These are phyloP conservation scores for Alisma plantagoaquatica DNA, from an alignment of 106 monocot genomes.

Conservation along the genomic window DNA sequence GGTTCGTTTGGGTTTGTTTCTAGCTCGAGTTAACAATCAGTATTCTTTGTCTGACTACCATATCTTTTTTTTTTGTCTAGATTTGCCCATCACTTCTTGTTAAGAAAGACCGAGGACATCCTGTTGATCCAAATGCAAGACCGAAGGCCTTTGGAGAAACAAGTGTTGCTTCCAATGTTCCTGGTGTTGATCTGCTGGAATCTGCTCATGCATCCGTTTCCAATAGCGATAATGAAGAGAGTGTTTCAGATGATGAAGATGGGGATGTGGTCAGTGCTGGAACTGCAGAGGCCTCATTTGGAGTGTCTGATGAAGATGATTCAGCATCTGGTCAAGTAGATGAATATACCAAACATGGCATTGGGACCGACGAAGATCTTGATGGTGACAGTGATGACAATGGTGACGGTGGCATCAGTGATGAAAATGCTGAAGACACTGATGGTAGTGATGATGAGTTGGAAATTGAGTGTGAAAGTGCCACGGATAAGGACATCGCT, in stretches of 20 bases:
- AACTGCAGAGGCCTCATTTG: constrained; percentile 4
- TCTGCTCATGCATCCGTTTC: constrained; percentile 21
- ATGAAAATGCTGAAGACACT: background rate
- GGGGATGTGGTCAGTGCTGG: constrained; percentile 15
- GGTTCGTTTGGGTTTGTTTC: constrained; percentile 48
- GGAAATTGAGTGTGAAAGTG: background rate
- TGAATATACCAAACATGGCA: constrained; percentile 14
- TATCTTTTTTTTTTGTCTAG: constrained; percentile 28
- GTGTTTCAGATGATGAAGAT: constrained; percentile 24
- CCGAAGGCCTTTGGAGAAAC: constrained; percentile 96
- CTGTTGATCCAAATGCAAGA: constrained; percentile 72
- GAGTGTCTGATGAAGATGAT: constrained; percentile 5
- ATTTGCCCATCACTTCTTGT: constrained; percentile 85
- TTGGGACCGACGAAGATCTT: constrained; percentile 1
- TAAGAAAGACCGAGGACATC: constrained; percentile 91
- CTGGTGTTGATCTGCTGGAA: constrained; percentile 70
- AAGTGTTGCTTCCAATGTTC: constrained; percentile 50
- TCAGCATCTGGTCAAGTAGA: constrained; percentile 3
- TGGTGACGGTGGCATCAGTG: background rate
- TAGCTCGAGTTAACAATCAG: too few relatives aligned
- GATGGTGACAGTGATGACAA: constrained; percentile 18
- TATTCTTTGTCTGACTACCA: too few relatives aligned
- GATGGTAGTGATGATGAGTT: constrained; percentile 12
- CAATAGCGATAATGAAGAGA: constrained; percentile 25
- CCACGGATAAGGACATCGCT: background rate